Conservation (phyloP, 176 grass and related monocot genomes). For the Aechmea fasciata region DNA sequence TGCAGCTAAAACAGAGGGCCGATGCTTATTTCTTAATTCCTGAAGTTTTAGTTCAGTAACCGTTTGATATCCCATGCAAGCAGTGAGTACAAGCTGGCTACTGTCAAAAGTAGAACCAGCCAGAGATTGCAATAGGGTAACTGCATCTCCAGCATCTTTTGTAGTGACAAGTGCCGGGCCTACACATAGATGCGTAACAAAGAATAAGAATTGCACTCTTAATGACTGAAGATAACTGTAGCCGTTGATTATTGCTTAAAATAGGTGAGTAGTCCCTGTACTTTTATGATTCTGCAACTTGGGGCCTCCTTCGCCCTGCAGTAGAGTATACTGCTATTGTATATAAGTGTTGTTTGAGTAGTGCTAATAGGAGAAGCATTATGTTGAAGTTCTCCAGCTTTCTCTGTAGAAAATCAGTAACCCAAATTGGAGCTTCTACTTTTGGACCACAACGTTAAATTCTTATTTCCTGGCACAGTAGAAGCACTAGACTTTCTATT, state of each 20-base stretch:
- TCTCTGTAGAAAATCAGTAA: too few relatives aligned
- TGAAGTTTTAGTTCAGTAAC: constrained; percentile 66
- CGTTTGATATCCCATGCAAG: constrained; percentile 92
- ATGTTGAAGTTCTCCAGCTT: too few relatives aligned
- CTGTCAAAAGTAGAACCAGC: constrained; percentile 94
- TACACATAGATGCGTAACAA: constrained; percentile 22
- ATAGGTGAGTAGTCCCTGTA: too few relatives aligned
- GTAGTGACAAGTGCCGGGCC: constrained; percentile 95
- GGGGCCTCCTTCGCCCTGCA: too few relatives aligned
- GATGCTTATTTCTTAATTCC: constrained; percentile 82
- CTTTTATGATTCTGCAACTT: too few relatives aligned
- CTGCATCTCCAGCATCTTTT: constrained; percentile 95
- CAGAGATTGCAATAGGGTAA: constrained; percentile 90
- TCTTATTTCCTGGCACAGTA: too few relatives aligned
- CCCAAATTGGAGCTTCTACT: too few relatives aligned
- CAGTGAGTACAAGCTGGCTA: constrained; percentile 96
- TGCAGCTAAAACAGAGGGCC: constrained; percentile 72
- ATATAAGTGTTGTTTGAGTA: too few relatives aligned
- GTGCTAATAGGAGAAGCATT: too few relatives aligned
- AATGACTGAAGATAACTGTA: background rate
- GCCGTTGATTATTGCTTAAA: background rate
- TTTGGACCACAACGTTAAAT: too few relatives aligned
- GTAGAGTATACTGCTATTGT: too few relatives aligned
- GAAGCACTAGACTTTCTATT: too few relatives aligned
- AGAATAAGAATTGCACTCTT: background rate